These are phyloP conservation scores for Colletotrichum siamense DNA, from an alignment of 2,329 filamentous ascomycete genomes.

Conservation along the genomic window DNA sequence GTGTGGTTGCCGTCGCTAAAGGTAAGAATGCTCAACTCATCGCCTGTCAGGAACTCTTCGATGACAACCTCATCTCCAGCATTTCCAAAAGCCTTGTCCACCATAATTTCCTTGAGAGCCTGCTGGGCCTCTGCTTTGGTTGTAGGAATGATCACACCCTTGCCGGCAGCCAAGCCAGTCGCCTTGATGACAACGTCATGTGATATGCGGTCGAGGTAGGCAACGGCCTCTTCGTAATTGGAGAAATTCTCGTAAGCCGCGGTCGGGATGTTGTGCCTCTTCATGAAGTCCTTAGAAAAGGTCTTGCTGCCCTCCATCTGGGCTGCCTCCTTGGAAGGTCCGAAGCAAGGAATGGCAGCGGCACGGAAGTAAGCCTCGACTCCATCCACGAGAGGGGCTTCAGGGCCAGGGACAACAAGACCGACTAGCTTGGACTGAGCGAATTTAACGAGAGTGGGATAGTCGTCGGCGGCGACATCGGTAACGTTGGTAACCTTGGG, in stretches of 20 bases:
- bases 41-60: constrained; percentile 73
- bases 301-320: constrained; percentile 80
- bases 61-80: constrained; percentile 76
- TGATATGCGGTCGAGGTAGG: constrained; percentile 65
- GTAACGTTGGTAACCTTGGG: constrained; percentile 64
- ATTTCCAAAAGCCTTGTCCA: constrained; percentile 67
- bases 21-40: constrained; percentile 72
- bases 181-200: constrained; percentile 77
- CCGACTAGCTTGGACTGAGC: constrained; percentile 67
- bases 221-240: constrained; percentile 60
- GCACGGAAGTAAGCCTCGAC: constrained; percentile 71
- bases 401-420: constrained; percentile 76
- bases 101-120: constrained; percentile 72
- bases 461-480: constrained; percentile 57
- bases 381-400: constrained; percentile 77
- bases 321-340: constrained; percentile 71
- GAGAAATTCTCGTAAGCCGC: constrained; percentile 75
- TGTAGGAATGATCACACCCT: constrained; percentile 54
- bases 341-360: constrained; percentile 68
- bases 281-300: constrained; percentile 83
- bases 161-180: constrained; percentile 76
- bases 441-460: constrained; percentile 64
- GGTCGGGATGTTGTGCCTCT: constrained; percentile 73
- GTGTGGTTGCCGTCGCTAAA: constrained; percentile 73
- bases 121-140: constrained; percentile 64